Evolutionary conservation across 108 stramenopile genomes (phyloP).

Genomic region (Stephanodiscus triporus): DNA sequence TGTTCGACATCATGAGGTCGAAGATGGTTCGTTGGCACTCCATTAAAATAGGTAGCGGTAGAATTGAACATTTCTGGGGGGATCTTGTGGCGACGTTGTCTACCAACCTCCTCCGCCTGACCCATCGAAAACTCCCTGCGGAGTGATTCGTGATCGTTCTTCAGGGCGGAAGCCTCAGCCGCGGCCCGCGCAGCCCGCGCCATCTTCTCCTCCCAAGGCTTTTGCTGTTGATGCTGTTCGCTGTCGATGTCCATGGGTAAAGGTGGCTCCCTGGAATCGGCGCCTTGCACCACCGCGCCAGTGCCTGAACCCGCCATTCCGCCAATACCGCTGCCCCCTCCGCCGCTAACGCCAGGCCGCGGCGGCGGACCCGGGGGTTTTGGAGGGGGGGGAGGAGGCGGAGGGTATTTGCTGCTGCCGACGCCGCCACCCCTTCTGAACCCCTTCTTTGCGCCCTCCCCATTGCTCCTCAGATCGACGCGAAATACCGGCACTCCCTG

Average conservation of each 20-base stretch:
- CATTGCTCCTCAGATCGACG: constrained; percentile 26
- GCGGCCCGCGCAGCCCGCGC: constrained; percentile 17
- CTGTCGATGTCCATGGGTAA: constrained; percentile 46
- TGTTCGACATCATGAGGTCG: constrained; percentile 3
- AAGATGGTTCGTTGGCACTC: neutral
- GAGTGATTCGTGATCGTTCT: constrained; percentile 47
- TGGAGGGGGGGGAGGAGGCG: constrained; percentile 39
- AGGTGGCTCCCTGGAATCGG: neutral
- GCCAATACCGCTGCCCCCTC: neutral
- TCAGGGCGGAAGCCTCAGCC: constrained; percentile 38
- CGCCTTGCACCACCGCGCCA: neutral
- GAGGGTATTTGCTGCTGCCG: constrained; percentile 25
- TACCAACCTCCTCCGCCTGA: constrained; percentile 4
- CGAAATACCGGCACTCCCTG: constrained; percentile 12
- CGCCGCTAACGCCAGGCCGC: neutral
- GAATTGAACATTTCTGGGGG: neutral
- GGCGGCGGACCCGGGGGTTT: constrained; percentile 3
- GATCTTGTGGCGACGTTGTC: neutral
- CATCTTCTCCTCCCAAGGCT: constrained; percentile 41
- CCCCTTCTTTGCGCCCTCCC: constrained; percentile 6
- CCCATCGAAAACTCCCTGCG: constrained; percentile 45
- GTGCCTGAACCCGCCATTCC: neutral
- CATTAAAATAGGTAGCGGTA: too few species aligned
- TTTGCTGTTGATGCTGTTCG: too few species aligned
- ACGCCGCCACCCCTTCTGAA: constrained; percentile 13